These are phyloP conservation scores for Wickerhamiella lipophila DNA, from an alignment of 805 yeast species.

Conservation along the genomic window DNA sequence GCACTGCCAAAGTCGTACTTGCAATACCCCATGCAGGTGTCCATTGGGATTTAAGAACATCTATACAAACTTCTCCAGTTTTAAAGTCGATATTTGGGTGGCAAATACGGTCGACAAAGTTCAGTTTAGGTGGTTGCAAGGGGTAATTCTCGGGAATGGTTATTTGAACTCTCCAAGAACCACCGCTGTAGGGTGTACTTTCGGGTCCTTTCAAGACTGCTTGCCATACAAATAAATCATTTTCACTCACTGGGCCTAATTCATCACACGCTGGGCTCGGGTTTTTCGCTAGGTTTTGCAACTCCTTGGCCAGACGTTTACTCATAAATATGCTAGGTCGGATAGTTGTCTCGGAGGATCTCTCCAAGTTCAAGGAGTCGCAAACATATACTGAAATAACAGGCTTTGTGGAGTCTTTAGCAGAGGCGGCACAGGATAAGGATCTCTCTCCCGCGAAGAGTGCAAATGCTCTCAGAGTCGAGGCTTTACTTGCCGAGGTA, in stretches of 20 bases:
- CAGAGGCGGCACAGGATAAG: constrained; percentile 50
- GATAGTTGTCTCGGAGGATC: constrained; percentile 45
- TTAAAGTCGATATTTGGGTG: constrained; percentile 31
- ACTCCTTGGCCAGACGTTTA: constrained; percentile 25
- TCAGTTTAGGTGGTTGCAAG: constrained; percentile 36
- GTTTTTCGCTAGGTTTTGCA: constrained; percentile 19
- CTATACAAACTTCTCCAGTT: constrained; percentile 32
- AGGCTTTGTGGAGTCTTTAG: constrained; percentile 44
- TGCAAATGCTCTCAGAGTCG: constrained; percentile 24
- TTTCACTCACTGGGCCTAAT: constrained; percentile 21
- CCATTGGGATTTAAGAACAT: constrained; percentile 29
- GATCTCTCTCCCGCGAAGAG: constrained; percentile 32
- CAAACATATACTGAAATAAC: constrained; percentile 39
- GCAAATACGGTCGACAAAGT: constrained; percentile 28
- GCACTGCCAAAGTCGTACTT: constrained; percentile 29
- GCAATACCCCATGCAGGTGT: constrained; percentile 32
- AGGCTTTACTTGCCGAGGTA: constrained; percentile 33
- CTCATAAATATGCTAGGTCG: constrained; percentile 28
- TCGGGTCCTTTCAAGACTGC: constrained; percentile 29
- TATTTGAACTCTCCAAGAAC: constrained; percentile 38
- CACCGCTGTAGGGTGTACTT: constrained; percentile 36
- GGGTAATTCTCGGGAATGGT: constrained; percentile 35
- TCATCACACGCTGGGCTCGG: constrained; percentile 25
- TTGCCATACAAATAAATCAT: constrained; percentile 22
- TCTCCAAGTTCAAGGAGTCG: constrained; percentile 46